Percentiles rank a stretch among this genome's conserved stretches.
phyloP scores from a whole-genome alignment of 495 filamentous ascomycete species.

The Xylaria grammica region DNA sequence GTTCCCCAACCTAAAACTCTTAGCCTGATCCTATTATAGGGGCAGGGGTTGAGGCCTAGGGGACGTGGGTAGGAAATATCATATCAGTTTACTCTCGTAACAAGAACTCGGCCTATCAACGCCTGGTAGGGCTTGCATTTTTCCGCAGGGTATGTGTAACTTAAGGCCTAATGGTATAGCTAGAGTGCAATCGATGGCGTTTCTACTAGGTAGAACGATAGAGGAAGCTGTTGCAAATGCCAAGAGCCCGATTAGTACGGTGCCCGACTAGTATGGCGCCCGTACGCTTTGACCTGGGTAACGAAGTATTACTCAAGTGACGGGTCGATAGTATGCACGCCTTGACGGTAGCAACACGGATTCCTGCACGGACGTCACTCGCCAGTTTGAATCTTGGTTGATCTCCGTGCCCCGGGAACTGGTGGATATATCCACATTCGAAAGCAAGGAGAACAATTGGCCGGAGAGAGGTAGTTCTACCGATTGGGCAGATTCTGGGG shows the following conservation, averaged over 20 bases:
- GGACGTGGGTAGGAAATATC: too few species aligned
- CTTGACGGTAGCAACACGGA: conserved; percentile 1
- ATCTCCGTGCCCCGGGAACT: neutral
- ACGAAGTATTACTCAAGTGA: neutral
- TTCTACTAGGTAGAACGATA: neutral
- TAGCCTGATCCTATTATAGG: neutral
- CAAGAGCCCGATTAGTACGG: neutral
- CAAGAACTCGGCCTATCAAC: too few species aligned
- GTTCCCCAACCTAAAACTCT: neutral
- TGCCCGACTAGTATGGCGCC: neutral
- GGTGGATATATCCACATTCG: neutral
- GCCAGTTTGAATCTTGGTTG: neutral
- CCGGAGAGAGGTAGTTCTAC: neutral
- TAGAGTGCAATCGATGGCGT: too few species aligned
- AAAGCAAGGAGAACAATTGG: neutral
- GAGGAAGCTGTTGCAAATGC: neutral
- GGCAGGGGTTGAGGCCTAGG: too few species aligned
- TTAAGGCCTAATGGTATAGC: too few species aligned
- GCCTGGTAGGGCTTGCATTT: too few species aligned
- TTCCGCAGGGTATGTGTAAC: too few species aligned
- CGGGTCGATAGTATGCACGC: conserved; percentile 3
- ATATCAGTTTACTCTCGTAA: too few species aligned
- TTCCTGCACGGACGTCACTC: neutral
- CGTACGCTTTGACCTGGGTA: neutral
- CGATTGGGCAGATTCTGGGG: neutral